Base-by-base conservation (phyloP, 208 protist genomes). In the Vickermania spadyakhi region DNA sequence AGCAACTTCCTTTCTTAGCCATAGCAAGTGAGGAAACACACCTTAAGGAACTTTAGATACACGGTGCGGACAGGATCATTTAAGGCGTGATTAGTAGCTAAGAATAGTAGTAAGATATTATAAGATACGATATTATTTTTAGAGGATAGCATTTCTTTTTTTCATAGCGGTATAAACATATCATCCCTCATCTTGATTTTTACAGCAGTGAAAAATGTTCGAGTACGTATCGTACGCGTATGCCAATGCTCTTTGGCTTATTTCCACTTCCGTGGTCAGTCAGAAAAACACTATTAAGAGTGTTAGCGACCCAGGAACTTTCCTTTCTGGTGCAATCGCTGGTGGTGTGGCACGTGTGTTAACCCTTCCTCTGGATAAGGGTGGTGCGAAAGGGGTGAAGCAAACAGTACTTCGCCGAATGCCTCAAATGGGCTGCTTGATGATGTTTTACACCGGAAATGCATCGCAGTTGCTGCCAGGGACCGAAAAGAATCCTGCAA, bases 361-460 rank as follows among this genome's bases (percentile, higher is more conserved):
- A 2, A 82, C 68, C 5, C 25, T 91, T 42, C 69, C 82, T 22
- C 74, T 91, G 59, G 88, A 94, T 51, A 62, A 76, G 22, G 88
- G 88, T 2, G 84, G 88, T 14, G 52, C 73, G n/a, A 92, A 94
- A 56, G 88, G 88, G 36, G 31, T 77, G 14, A 41, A 52, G 56
- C 82, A 91, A 66, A 78, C 84, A 3, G 68, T 88, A 14, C 68
- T 68, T 26, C 79, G 88, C 2, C 84, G 88, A 30, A 81, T 78
- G 62, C 80, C 76, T 23, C 88, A 94, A 69, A 84, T 89, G 50
- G 88, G 88, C 0, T 53, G 84, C 25, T 75, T 94, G 18, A 90
- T 94, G 84, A 91, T 88, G 88, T 76, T 94, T 50, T 94, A 94
- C 74, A 75, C 73, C 45, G 77, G 81, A 22, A 36, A 87, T 51